A percentile compares a stretch with the other conserved stretches of the same genome.
Evolutionary conservation across 352 stramenopile genomes (phyloP).

Genomic region (Phytophthora rubi): DNA sequence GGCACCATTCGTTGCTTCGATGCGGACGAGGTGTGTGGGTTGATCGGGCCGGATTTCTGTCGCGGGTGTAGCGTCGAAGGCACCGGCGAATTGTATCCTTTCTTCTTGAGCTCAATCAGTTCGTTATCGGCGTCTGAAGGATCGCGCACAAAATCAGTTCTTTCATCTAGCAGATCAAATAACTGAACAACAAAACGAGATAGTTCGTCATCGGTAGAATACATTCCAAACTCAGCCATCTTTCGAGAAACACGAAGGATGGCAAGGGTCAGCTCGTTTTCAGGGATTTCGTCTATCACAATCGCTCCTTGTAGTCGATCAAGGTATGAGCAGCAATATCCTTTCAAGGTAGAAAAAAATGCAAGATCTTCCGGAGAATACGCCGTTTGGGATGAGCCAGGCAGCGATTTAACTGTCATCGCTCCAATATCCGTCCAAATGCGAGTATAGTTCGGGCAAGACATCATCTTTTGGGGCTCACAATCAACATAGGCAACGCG

Average conservation of each 20-base stretch:
- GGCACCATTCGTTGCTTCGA: conserved; percentile 22
- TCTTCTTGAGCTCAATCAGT: conserved; percentile 18
- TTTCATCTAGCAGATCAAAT: conserved; percentile 47
- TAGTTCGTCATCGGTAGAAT: conserved; percentile 52
- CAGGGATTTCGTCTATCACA: conserved; percentile 56
- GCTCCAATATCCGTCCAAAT: conserved; percentile 66
- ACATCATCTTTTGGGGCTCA: conserved; percentile 65
- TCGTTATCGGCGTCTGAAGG: conserved; percentile 10
- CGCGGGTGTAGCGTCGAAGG: conserved; percentile 14
- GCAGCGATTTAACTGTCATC: conserved; percentile 35
- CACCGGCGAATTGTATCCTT: conserved; percentile 15
- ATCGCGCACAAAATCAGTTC: conserved; percentile 48
- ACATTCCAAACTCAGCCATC: conserved; percentile 76
- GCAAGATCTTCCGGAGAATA: conserved; percentile 48
- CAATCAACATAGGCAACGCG: conserved; percentile 75
- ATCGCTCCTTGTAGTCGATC: conserved; percentile 48
- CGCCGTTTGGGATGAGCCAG: conserved; percentile 31
- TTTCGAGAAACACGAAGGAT: conserved; percentile 62
- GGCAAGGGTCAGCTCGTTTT: conserved; percentile 70
- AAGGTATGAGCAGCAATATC: conserved; percentile 55
- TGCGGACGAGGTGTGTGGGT: not conserved
- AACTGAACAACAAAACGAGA: conserved; percentile 31
- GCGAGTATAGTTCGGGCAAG: conserved; percentile 70
- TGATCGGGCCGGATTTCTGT: conserved; percentile 1
- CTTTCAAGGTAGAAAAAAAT: conserved; percentile 63